Percentiles rank a stretch among this genome's conserved stretches.
Evolutionary conservation across 1,284 basidiomycete species (phyloP).

Genomic region (Sparassis latifolia): DNA sequence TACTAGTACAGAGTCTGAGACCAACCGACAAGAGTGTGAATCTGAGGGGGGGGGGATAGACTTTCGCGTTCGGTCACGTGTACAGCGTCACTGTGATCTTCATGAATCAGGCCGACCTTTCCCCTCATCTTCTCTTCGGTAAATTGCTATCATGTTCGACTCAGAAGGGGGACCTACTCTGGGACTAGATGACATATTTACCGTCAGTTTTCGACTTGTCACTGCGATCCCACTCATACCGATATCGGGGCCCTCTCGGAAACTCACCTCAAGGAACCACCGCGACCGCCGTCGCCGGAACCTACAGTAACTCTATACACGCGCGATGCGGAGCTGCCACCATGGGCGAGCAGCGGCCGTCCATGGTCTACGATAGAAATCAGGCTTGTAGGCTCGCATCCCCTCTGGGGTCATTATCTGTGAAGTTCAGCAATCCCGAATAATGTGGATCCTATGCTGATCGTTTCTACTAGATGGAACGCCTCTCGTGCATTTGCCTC

Average conservation of each 20-base stretch:
- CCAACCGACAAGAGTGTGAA: no score
- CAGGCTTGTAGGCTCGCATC: conserved; percentile 80
- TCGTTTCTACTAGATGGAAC: conserved; percentile 64
- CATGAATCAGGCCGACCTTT: no score
- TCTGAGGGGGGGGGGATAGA: no score
- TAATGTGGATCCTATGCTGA: neutral
- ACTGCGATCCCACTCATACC: neutral
- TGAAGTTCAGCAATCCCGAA: conserved; percentile 30
- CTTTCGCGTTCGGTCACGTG: no score
- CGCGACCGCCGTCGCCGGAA: conserved; percentile 55
- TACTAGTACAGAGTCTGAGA: no score
- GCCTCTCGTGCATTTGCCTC: conserved; percentile 72
- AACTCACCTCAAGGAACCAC: conserved; percentile 27
- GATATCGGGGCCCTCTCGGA: neutral
- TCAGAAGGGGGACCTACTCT: conserved; percentile 3
- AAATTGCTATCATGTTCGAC: conserved; percentile 5
- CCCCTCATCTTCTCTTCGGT: no score
- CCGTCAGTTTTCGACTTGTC: conserved; percentile 1
- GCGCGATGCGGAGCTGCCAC: conserved; percentile 22
- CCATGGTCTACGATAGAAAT: conserved; percentile 52
- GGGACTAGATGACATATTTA: conserved; percentile 6
- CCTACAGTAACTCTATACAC: conserved; percentile 44
- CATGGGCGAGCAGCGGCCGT: conserved; percentile 7
- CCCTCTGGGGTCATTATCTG: conserved; percentile 90
- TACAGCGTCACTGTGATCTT: no score